Evolutionary conservation across 495 filamentous ascomycete species (phyloP), one percentile per base, ranked within the genome.

Genomic region (Margaritispora aquatica): DNA sequence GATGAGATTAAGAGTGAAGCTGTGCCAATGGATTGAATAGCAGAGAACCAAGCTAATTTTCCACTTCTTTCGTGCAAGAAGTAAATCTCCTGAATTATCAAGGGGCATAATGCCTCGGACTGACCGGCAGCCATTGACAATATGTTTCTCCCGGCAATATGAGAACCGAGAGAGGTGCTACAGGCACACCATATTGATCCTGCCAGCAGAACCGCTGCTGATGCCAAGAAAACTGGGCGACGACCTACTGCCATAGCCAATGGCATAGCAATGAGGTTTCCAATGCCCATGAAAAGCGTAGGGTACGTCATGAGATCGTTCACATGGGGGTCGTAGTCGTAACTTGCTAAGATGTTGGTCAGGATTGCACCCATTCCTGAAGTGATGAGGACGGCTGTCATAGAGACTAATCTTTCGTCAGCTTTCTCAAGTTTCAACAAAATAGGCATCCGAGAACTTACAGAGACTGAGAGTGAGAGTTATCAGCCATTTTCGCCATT

Each of bases 201-300:
- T 4, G 44, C 26, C 10, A 57, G n/a, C n/a, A 73, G 50, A 4
- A 69, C 26, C 0, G 70, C 68, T 8, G 66, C 70, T 1, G 26
- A 27, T 21, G 34, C 52, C 1, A 75, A 63, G 2, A 73, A 63
- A 10, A 73, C 70, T 26, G 70, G 63, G 7, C 73, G 66, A 17
- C 72, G 68, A 20, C 73, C 73, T 36, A 74, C 60, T 2, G 68
- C 66, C 23, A 74, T 63, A 1, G 73, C 69, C 1, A 75, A 38
- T 44, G 73, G 73, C 70, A 75, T 69, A 51, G 69, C 68, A 22
- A 75, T 64, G 15, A 73, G 59, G 53, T 75, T 75, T 0, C 73
- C 73, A 50, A 74, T 64, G 15, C 73, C 73, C 60, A 72, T 69
- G 52, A 72, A 71, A 17, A 72, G 31, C 0, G 69, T 60, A 2